These are phyloP conservation scores for Castanea mollissima DNA, from an alignment of 306 rosid genomes.

Conservation along the genomic window DNA sequence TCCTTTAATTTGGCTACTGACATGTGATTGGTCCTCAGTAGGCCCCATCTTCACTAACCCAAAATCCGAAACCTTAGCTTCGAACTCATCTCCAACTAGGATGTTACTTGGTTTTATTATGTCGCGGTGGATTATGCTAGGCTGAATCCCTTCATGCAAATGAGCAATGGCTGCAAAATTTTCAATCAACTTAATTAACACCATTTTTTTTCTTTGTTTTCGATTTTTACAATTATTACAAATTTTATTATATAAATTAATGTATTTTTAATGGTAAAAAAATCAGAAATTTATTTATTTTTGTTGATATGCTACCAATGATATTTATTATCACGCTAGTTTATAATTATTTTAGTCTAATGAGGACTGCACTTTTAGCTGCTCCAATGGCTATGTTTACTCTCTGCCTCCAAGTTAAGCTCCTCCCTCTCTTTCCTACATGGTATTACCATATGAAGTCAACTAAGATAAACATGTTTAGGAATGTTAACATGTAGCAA, in stretches of 20 bases:
- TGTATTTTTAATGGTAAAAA: too few species aligned
- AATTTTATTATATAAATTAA: too few species aligned
- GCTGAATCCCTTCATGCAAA: slow-evolving; percentile 68
- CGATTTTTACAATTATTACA: too few species aligned
- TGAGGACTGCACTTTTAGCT: slow-evolving; percentile 49
- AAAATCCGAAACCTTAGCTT: slow-evolving; percentile 88
- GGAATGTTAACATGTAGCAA: neutral
- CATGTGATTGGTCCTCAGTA: slow-evolving; percentile 67
- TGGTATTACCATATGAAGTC: neutral
- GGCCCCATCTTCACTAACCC: slow-evolving; percentile 79
- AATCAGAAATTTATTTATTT: too few species aligned
- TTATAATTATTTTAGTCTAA: too few species aligned
- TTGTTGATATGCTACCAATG: too few species aligned
- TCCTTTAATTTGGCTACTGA: slow-evolving; percentile 87
- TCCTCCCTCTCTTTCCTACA: slow-evolving; percentile 48
- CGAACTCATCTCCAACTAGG: slow-evolving; percentile 66
- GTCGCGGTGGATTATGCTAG: slow-evolving; percentile 76
- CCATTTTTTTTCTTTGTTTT: neutral
- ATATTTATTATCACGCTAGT: too few species aligned
- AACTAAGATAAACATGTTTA: neutral
- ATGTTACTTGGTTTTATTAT: slow-evolving; percentile 80
- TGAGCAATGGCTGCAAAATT: slow-evolving; percentile 59
- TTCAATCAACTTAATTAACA: slow-evolving; percentile 1
- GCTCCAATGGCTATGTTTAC: slow-evolving; percentile 78
- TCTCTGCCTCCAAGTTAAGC: slow-evolving; percentile 83